Percentiles rank a stretch among this genome's conserved stretches.
phyloP scores from a whole-genome alignment of 768 basidiomycete genomes.

The Mycena sanguinolenta region DNA sequence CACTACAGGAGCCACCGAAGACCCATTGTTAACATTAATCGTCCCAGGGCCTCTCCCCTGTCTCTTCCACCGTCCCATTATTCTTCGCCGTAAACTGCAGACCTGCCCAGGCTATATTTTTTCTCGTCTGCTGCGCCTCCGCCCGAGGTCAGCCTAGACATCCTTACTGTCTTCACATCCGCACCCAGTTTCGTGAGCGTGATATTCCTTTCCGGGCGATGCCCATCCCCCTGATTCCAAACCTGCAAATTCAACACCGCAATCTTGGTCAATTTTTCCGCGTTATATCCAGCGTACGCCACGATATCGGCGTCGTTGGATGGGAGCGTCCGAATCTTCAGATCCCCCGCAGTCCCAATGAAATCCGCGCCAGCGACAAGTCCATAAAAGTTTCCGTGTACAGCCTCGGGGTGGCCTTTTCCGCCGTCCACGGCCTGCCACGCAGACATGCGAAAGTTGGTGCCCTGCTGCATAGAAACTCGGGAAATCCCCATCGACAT shows the following conservation, averaged over 20 bases:
- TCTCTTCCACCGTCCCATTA: too few species aligned
- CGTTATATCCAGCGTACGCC: conserved; percentile 23
- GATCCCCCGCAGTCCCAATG: conserved; percentile 4
- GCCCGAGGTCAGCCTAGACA: conserved; percentile 18
- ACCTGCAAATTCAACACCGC: conserved; percentile 16
- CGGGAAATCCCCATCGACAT: conserved; percentile 19
- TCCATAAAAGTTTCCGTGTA: conserved; percentile 12
- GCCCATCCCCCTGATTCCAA: neutral
- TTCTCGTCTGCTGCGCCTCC: neutral
- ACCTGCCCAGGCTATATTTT: conserved; percentile 15
- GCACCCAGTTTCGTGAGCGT: conserved; percentile 2
- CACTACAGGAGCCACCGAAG: conserved; percentile 4
- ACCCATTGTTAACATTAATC: conserved; percentile 15
- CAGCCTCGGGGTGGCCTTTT: neutral
- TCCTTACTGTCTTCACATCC: neutral
- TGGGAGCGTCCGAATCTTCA: neutral
- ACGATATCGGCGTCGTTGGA: conserved; percentile 5
- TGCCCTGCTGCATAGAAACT: conserved; percentile 3
- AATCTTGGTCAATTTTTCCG: neutral
- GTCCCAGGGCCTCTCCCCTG: conserved; percentile 11
- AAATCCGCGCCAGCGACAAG: conserved; percentile 12
- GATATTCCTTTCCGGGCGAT: neutral
- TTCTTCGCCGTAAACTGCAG: conserved; percentile 12
- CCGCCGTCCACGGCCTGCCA: neutral
- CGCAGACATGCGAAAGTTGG: neutral